Percentiles rank a stretch among this genome's conserved stretches.
phyloP scores from a whole-genome alignment of 176 grass and related monocot genomes.

The Carex kokanica region DNA sequence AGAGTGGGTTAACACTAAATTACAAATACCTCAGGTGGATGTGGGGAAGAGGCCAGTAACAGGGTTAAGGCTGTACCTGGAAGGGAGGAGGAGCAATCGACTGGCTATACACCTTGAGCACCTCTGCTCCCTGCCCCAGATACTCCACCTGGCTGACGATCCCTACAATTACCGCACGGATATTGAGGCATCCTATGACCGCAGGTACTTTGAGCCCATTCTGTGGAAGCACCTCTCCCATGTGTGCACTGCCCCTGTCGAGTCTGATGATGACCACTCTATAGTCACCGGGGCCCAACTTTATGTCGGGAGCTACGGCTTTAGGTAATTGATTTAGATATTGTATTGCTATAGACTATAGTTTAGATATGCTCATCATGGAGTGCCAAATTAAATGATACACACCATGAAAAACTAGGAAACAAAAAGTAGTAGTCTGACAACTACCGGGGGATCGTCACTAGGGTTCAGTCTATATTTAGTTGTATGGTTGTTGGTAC shows the following conservation, averaged over 20 bases:
- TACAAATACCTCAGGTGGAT: slow-evolving; percentile 56
- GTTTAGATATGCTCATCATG: neutral
- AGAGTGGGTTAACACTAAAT: neutral
- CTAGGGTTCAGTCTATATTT: neutral
- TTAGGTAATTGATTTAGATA: slow-evolving; percentile 27
- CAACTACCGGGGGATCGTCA: neutral
- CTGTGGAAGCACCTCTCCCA: slow-evolving; percentile 83
- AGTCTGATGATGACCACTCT: slow-evolving; percentile 57
- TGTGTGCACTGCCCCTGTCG: slow-evolving; percentile 84
- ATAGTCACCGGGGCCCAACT: slow-evolving; percentile 80
- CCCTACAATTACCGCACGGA: slow-evolving; percentile 41
- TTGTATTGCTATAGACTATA: neutral
- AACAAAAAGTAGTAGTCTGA: neutral
- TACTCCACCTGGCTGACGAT: slow-evolving; percentile 58
- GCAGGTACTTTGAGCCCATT: slow-evolving; percentile 76
- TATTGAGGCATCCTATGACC: slow-evolving; percentile 47
- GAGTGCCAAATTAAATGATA: neutral
- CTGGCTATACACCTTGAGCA: slow-evolving; percentile 93
- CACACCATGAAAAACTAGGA: neutral
- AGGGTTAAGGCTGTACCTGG: slow-evolving; percentile 71
- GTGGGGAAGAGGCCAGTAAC: slow-evolving; percentile 78
- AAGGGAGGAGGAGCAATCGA: slow-evolving; percentile 92
- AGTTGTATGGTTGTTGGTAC: slow-evolving; percentile 4
- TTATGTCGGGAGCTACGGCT: slow-evolving; percentile 56
- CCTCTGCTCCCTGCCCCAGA: slow-evolving; percentile 86